A percentile compares a stretch with the other conserved stretches of the same genome.
Conservation (phyloP, 192 early-diverging fungal species). For the Entomortierella parvispora region DNA sequence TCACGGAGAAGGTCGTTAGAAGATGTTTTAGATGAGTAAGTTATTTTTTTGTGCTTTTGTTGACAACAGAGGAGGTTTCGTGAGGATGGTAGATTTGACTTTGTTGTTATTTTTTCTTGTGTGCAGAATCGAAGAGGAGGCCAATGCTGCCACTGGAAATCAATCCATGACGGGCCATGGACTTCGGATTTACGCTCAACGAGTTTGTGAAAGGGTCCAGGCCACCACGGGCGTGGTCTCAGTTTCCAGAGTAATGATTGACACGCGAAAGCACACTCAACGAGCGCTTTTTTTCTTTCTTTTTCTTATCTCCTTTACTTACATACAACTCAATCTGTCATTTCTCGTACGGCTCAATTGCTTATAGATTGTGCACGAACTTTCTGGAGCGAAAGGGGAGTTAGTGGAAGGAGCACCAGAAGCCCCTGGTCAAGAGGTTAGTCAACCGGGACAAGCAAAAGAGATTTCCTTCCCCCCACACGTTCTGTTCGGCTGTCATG, state of each 20-base stretch:
- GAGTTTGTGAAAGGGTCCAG: conserved; percentile 70
- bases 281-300: not conserved
- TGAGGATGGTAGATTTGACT: not conserved
- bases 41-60: not conserved
- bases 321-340: too few species aligned
- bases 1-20: not conserved
- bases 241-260: too few species aligned
- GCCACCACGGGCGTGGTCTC: conserved; percentile 12
- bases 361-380: conserved; percentile 40
- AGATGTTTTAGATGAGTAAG: conserved; percentile 23
- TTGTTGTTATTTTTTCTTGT: not conserved
- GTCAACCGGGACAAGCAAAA: not conserved
- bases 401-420: conserved; percentile 2
- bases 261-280: too few species aligned
- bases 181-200: conserved; percentile 67
- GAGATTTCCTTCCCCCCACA: not conserved
- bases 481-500: not conserved
- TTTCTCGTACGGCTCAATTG: too few species aligned
- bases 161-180: conserved; percentile 46
- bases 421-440: conserved; percentile 30
- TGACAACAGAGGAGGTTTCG: not conserved
- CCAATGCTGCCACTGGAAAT: not conserved
- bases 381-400: conserved; percentile 16
- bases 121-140: conserved; percentile 26
- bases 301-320: not conserved